Conservation (phyloP, 352 stramenopile species). For the Globisporangium irregulare region DNA sequence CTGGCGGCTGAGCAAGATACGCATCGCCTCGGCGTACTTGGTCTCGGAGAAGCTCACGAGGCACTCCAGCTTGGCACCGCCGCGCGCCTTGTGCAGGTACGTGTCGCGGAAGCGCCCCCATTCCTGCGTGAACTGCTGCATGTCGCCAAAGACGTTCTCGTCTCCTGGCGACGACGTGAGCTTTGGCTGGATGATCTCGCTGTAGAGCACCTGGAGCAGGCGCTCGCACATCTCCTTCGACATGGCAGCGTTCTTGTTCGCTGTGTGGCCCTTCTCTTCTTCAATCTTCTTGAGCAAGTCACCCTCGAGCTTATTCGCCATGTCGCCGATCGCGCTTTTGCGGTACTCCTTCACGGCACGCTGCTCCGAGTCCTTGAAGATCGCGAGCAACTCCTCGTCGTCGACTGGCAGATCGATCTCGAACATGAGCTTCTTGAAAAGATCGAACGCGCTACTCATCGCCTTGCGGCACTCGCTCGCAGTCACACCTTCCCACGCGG, state of each 20-base stretch:
- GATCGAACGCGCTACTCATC: constrained; percentile 49
- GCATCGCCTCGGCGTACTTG: constrained; percentile 82
- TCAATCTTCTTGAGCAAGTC: constrained; percentile 71
- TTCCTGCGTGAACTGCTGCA: constrained; percentile 74
- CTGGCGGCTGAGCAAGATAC: constrained; percentile 72
- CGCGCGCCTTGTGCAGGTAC: constrained; percentile 67
- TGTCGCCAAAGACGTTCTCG: constrained; percentile 65
- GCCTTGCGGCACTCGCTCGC: constrained; percentile 80
- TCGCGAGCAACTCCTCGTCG: constrained; percentile 53
- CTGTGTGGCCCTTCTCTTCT: constrained; percentile 51
- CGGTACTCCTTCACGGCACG: constrained; percentile 58
- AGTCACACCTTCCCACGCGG: constrained; percentile 84
- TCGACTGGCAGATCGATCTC: constrained; percentile 70
- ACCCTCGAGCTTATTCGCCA: constrained; percentile 51
- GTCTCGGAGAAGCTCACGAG: constrained; percentile 74
- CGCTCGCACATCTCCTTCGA: constrained; percentile 82
- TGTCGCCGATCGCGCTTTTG: constrained; percentile 64
- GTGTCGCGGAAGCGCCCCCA: constrained; percentile 71
- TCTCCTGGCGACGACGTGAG: constrained; percentile 46
- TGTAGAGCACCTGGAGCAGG: constrained; percentile 76
- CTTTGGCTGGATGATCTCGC: constrained; percentile 77
- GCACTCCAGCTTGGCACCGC: constrained; percentile 71
- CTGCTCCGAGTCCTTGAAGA: constrained; percentile 56
- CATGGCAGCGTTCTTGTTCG: constrained; percentile 43
- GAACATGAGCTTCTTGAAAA: constrained; percentile 58